A percentile compares a stretch with the other conserved stretches of the same genome.
These are phyloP conservation scores for Botrytis pseudocinerea DNA, from an alignment of 2,329 filamentous ascomycete species.

Conservation along the genomic window DNA sequence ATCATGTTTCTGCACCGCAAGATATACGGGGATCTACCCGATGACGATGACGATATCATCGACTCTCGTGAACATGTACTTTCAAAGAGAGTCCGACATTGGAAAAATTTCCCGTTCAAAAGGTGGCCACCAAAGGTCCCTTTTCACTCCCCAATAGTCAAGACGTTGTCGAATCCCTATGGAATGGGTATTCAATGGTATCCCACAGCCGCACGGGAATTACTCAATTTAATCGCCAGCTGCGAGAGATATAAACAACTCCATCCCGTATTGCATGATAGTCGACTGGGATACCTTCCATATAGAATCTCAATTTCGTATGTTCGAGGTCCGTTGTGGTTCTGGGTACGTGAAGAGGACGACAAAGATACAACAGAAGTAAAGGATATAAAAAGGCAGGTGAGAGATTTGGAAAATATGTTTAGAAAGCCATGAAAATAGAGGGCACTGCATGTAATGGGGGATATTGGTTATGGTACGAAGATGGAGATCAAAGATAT, in stretches of 20 bases:
- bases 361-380: neutral
- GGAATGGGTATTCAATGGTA: conserved; percentile 15
- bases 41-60: accelerated
- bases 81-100: neutral
- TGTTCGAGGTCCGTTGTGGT: too few species aligned
- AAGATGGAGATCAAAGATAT: neutral
- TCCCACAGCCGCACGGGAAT: neutral
- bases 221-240: neutral
- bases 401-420: neutral
- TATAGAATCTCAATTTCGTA: too few species aligned
- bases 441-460: neutral
- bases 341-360: neutral
- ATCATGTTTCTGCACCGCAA: neutral
- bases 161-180: neutral
- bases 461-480: neutral
- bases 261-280: too few species aligned
- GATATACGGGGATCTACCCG: neutral
- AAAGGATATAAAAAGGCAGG: neutral
- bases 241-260: neutral
- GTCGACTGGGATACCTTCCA: neutral
- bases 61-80: neutral
- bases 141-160: neutral
- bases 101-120: neutral
- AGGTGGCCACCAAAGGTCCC: neutral
- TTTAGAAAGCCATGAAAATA: neutral